These are phyloP conservation scores for Yarrowia keelungensis DNA, from an alignment of 805 yeast species.

Conservation along the genomic window DNA sequence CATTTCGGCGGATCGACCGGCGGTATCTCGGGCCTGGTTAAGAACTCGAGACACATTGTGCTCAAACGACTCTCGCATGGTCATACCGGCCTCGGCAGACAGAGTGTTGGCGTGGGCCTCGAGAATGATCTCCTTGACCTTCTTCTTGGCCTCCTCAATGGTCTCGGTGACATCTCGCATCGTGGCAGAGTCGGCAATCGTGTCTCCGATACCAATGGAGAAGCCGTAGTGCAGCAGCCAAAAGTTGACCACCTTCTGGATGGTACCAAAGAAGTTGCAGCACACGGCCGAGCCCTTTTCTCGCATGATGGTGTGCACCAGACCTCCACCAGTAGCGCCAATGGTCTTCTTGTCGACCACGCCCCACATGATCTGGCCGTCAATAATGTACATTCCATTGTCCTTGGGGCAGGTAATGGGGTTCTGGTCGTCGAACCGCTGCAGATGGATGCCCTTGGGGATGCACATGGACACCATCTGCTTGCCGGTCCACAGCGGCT, in stretches of 20 bases:
- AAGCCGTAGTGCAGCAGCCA: slow-evolving; percentile 97
- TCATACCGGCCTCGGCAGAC: slow-evolving; percentile 99
- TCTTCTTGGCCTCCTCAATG: slow-evolving; percentile 87
- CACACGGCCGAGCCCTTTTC: slow-evolving; percentile 94
- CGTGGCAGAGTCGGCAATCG: slow-evolving; percentile 96
- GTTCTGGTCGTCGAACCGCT: slow-evolving; percentile 89
- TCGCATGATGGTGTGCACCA: slow-evolving; percentile 95
- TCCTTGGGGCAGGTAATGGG: slow-evolving; percentile 87
- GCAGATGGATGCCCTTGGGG: slow-evolving; percentile 94
- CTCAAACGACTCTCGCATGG: slow-evolving; percentile 96
- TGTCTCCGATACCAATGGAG: slow-evolving; percentile 99
- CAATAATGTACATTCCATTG: slow-evolving; percentile 91
- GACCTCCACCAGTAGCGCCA: slow-evolving; percentile 98
- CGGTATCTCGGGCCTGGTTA: slow-evolving; percentile 98
- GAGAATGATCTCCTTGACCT: slow-evolving; percentile 90
- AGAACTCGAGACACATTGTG: slow-evolving; percentile 93
- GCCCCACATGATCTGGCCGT: slow-evolving; percentile 97
- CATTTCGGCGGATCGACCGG: slow-evolving; percentile 98
- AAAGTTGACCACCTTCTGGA: slow-evolving; percentile 93
- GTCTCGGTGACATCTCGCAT: slow-evolving; percentile 94
- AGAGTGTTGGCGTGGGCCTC: slow-evolving; percentile 90
- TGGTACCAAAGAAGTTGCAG: slow-evolving; percentile 87
- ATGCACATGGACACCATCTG: slow-evolving; percentile 91
- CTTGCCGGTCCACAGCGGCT: slow-evolving; percentile 97
- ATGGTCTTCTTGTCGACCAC: slow-evolving; percentile 98